Conservation (phyloP, 495 filamentous ascomycete species). For the Bacidia rubella region DNA sequence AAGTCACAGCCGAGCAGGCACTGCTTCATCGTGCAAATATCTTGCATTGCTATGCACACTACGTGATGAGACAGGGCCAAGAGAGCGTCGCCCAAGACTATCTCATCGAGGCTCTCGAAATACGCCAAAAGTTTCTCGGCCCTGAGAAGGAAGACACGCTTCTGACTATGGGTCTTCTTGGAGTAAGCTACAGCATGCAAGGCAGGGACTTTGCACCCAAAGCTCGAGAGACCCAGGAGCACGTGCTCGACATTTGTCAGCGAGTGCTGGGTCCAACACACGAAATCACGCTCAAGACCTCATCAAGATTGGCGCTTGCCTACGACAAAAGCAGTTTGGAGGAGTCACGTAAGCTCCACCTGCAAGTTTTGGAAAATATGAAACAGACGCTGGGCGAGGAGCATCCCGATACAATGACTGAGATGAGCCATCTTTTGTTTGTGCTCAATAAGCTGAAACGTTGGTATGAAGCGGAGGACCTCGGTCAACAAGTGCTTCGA, state of each 20-base stretch:
- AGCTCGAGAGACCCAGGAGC: conserved; percentile 6
- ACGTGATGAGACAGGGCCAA: conserved; percentile 12
- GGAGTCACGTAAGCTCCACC: conserved; percentile 7
- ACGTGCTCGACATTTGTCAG: conserved; percentile 4
- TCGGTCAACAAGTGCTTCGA: conserved; percentile 1
- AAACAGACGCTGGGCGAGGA: conserved; percentile 6
- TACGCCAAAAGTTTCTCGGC: conserved; percentile 8
- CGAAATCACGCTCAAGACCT: too few species aligned
- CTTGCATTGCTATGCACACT: conserved; percentile 10
- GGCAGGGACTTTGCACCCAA: not conserved
- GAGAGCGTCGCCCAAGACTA: not conserved
- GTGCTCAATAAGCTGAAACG: conserved; percentile 1
- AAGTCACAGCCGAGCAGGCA: not conserved
- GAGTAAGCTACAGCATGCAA: conserved; percentile 7
- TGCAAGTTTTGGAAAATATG: conserved; percentile 5
- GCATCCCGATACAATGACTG: conserved; percentile 6
- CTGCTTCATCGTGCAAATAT: conserved; percentile 9
- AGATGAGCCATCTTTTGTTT: conserved; percentile 7
- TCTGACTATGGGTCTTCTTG: conserved; percentile 3
- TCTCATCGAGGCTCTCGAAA: conserved; percentile 5
- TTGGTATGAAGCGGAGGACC: conserved; percentile 19
- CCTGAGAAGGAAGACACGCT: conserved; percentile 12
- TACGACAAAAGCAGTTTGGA: not conserved
- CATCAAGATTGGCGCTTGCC: conserved; percentile 11
- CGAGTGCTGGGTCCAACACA: conserved; percentile 11